Evolutionary conservation across 2,329 filamentous ascomycete species (phyloP).

Genomic region (Xylaria sp.): DNA sequence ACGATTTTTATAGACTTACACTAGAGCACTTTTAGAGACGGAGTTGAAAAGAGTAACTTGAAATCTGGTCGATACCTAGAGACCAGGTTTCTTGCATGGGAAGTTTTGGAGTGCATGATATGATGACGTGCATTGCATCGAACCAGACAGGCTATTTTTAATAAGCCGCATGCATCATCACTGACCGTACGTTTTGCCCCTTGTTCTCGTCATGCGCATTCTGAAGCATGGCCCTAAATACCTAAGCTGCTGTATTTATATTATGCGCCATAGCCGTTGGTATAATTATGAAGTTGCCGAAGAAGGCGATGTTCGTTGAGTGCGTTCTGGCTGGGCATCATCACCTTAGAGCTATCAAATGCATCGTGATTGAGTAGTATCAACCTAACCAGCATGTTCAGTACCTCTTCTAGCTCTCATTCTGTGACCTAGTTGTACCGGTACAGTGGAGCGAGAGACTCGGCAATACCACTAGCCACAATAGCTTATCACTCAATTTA

Average conservation of each 20-base stretch:
- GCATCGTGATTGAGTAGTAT: too few species aligned
- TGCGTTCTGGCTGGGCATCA: neutral
- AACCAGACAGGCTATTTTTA: constrained; percentile 18
- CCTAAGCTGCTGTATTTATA: neutral
- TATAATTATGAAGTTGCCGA: too few species aligned
- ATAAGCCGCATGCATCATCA: constrained; percentile 13
- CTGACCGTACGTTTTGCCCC: neutral
- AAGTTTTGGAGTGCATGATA: constrained; percentile 13
- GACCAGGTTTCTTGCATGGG: neutral
- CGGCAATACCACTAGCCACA: neutral
- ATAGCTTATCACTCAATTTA: constrained; percentile 19
- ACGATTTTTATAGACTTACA: neutral
- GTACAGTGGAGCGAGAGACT: neutral
- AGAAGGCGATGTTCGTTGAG: too few species aligned
- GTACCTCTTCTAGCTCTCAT: neutral
- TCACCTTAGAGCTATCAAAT: too few species aligned
- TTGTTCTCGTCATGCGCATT: neutral
- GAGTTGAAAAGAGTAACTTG: neutral
- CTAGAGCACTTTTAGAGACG: neutral
- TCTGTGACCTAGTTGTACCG: neutral
- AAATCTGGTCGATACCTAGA: neutral
- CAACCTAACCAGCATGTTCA: too few species aligned
- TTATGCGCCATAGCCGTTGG: too few species aligned
- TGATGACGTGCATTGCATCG: constrained; percentile 26
- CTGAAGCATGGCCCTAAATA: neutral